A percentile compares a stretch with the other conserved stretches of the same genome.
phyloP scores from a whole-genome alignment of 176 grass and related monocot species.

The Triticum turgidum region DNA sequence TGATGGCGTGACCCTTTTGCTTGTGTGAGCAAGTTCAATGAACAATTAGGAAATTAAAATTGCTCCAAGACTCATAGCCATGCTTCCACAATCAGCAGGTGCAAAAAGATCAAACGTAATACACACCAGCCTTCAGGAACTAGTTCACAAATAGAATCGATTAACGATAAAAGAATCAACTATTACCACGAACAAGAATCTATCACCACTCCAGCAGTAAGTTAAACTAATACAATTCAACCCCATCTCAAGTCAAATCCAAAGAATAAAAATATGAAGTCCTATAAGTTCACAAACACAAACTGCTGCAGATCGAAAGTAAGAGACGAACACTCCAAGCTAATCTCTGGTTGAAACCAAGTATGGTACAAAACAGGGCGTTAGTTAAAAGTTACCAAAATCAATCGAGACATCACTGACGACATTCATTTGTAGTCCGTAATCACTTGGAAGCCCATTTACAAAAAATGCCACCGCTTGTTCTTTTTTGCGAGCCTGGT shows the following conservation, averaged over 20 bases:
- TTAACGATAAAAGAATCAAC: slow-evolving; percentile 1
- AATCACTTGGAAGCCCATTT: slow-evolving; percentile 56
- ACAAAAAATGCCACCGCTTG: slow-evolving; percentile 48
- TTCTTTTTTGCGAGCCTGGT: background rate
- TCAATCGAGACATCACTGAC: slow-evolving; percentile 40
- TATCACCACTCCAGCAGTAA: slow-evolving; percentile 13
- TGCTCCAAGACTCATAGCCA: too few relatives aligned
- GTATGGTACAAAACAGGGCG: slow-evolving; percentile 72
- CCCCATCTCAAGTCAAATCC: slow-evolving; percentile 26
- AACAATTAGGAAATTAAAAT: too few relatives aligned
- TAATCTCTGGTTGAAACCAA: slow-evolving; percentile 45
- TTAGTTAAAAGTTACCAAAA: slow-evolving; percentile 59
- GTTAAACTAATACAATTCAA: slow-evolving; percentile 33
- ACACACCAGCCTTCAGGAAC: background rate
- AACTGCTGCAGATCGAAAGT: slow-evolving; percentile 28
- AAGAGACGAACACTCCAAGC: slow-evolving; percentile 32
- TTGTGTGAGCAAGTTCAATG: too few relatives aligned
- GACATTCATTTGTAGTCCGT: slow-evolving; percentile 48
- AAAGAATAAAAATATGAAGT: slow-evolving; percentile 39
- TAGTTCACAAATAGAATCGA: background rate
- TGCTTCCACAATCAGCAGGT: too few relatives aligned
- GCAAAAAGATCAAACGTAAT: background rate
- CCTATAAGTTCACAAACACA: slow-evolving; percentile 23
- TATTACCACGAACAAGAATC: slow-evolving; percentile 8
- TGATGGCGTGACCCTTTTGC: too few relatives aligned